phyloP scores from a whole-genome alignment of 371 early-diverging fungal species.

The Lichtheimia hyalospora region DNA sequence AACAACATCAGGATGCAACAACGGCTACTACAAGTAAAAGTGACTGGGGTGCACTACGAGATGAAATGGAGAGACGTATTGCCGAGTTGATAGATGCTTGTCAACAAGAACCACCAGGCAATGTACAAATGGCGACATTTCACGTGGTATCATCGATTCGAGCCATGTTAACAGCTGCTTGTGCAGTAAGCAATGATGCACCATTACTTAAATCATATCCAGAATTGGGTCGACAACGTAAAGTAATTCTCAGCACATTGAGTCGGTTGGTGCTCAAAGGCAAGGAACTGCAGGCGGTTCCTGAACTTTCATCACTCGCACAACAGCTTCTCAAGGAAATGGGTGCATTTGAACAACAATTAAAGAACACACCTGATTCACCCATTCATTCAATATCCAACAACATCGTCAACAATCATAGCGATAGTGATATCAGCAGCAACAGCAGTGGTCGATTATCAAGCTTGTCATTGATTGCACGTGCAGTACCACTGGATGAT shows the following conservation, averaged over 20 bases:
- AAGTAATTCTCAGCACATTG: conserved; percentile 26
- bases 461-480: conserved; percentile 25
- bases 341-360: conserved; percentile 23
- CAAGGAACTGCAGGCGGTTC: conserved; percentile 27
- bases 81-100: conserved; percentile 28
- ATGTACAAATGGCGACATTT: conserved; percentile 24
- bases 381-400: not conserved
- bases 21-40: not conserved
- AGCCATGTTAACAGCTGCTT: conserved; percentile 34
- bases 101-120: not conserved
- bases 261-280: conserved; percentile 43
- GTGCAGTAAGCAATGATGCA: conserved; percentile 40
- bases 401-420: conserved; percentile 1
- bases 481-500: conserved; percentile 21
- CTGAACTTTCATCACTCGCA: conserved; percentile 14
- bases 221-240: conserved; percentile 41
- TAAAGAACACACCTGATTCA: conserved; percentile 4
- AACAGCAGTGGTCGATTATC: conserved; percentile 15
- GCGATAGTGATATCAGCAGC: conserved; percentile 9
- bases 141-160: conserved; percentile 36
- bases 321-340: conserved; percentile 28
- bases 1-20: conserved; percentile 5
- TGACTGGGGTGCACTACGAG: conserved; percentile 9
- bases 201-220: conserved; percentile 34
- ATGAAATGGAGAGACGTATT: conserved; percentile 15